Percentiles rank a stretch among this genome's conserved stretches.
Evolutionary conservation across 352 stramenopile species (phyloP).

Genomic region (Globisporangium megalacanthum): DNA sequence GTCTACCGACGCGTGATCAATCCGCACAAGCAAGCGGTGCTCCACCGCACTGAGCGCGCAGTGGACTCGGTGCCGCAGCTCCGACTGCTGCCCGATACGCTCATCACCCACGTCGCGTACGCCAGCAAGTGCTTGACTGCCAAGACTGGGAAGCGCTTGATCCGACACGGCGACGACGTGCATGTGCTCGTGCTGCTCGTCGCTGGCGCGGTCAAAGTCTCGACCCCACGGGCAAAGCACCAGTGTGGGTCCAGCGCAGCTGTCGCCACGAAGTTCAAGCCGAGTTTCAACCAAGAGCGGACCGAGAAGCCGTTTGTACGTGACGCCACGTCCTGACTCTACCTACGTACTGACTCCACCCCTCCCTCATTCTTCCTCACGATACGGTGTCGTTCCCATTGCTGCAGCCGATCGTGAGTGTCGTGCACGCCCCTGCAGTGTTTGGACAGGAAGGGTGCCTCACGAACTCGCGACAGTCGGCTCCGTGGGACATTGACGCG

Average conservation of each 20-base stretch:
- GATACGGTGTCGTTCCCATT: not conserved
- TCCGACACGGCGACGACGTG: conserved; percentile 48
- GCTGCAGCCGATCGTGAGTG: conserved; percentile 41
- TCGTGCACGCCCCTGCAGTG: conserved; percentile 55
- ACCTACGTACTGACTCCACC: not conserved
- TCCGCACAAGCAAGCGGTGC: conserved; percentile 63
- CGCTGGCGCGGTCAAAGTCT: conserved; percentile 63
- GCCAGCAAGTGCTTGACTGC: conserved; percentile 40
- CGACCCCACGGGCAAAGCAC: conserved; percentile 15
- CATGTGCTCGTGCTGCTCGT: conserved; percentile 59
- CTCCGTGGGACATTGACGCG: conserved; percentile 56
- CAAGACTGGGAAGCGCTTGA: conserved; percentile 34
- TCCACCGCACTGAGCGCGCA: conserved; percentile 44
- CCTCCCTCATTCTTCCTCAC: not conserved
- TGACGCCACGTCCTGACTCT: not conserved
- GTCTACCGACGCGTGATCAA: conserved; percentile 67
- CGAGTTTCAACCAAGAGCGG: conserved; percentile 6
- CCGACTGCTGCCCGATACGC: conserved; percentile 30
- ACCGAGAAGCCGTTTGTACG: conserved; percentile 8
- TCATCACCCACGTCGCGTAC: conserved; percentile 64
- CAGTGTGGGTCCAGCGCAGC: not conserved
- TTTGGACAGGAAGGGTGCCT: conserved; percentile 63
- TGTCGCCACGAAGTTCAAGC: conserved; percentile 1
- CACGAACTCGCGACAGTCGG: conserved; percentile 25
- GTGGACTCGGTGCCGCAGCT: conserved; percentile 52